These are phyloP conservation scores for Massariosphaeria phaeospora DNA, from an alignment of 495 filamentous ascomycete genomes.

Conservation along the genomic window DNA sequence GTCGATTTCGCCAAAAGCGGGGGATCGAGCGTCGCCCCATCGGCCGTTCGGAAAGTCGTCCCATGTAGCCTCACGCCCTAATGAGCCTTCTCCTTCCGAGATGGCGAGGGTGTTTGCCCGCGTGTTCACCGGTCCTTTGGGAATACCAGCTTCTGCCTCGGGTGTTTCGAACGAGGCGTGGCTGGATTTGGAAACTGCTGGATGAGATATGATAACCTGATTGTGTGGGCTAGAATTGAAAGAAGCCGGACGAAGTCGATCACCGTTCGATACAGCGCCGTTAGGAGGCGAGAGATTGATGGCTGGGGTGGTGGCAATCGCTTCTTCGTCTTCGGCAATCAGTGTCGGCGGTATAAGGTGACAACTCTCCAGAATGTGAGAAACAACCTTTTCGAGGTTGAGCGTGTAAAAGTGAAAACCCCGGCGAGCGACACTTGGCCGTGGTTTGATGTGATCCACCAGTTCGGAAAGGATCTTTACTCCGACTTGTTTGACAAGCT, in stretches of 20 bases:
- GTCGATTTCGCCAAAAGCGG: constrained; percentile 92
- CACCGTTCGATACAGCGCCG: constrained; percentile 9
- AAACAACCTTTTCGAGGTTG: constrained; percentile 92
- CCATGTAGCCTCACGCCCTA: constrained; percentile 95
- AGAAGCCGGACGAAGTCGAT: constrained; percentile 38
- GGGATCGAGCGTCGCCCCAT: constrained; percentile 77
- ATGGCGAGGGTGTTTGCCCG: constrained; percentile 82
- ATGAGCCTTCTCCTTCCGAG: constrained; percentile 82
- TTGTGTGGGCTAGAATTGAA: constrained; percentile 68
- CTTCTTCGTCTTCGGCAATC: constrained; percentile 40
- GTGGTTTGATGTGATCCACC: constrained; percentile 61
- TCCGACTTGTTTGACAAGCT: constrained; percentile 72
- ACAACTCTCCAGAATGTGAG: constrained; percentile 82
- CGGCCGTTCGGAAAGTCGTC: constrained; percentile 97
- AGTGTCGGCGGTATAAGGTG: constrained; percentile 62
- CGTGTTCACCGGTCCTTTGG: constrained; percentile 54
- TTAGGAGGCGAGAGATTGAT: constrained; percentile 33
- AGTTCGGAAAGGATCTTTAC: constrained; percentile 66
- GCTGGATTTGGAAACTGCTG: constrained; percentile 45
- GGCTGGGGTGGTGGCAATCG: constrained; percentile 47
- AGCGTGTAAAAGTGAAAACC: constrained; percentile 98
- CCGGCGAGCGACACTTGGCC: constrained; percentile 52
- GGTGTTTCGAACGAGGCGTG: constrained; percentile 62
- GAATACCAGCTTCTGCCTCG: constrained; percentile 59
- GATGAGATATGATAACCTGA: constrained; percentile 67